A percentile compares a stretch with the other conserved stretches of the same genome.
These are phyloP conservation scores for Malus sieversii DNA, from an alignment of 306 rosid genomes.

Conservation along the genomic window DNA sequence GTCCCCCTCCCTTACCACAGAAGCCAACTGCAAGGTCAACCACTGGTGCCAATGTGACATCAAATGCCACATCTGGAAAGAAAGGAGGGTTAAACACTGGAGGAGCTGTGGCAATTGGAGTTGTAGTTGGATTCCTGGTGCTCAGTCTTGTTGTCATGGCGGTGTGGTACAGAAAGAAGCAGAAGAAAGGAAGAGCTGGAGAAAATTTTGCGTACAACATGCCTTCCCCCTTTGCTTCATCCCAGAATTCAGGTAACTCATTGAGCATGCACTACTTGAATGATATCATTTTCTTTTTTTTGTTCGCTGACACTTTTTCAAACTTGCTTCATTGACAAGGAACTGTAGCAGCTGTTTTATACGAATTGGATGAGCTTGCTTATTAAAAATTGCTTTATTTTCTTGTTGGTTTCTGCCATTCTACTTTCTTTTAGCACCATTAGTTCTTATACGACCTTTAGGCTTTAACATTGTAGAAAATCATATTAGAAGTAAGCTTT, in stretches of 20 bases:
- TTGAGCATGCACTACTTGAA: background rate
- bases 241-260: constrained; percentile 83
- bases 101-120: constrained; percentile 53
- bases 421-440: no score
- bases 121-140: constrained; percentile 51
- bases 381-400: no score
- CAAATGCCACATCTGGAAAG: constrained; percentile 19
- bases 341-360: background rate
- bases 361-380: background rate
- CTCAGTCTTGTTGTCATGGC: constrained; percentile 63
- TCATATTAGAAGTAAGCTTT: background rate
- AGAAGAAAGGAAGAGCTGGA: constrained; percentile 44
- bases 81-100: constrained; percentile 40
- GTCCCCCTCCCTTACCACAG: constrained; percentile 31
- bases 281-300: background rate
- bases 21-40: constrained; percentile 53
- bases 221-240: constrained; percentile 81
- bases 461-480: background rate
- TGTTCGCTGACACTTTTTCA: background rate
- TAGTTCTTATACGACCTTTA: background rate
- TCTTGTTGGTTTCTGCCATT: no score
- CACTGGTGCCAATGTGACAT: constrained; percentile 13
- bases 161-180: constrained; percentile 53
- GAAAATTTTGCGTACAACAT: constrained; percentile 30
- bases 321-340: background rate